phyloP scores from a whole-genome alignment of 768 basidiomycete species.

The Tulasnella sp. region DNA sequence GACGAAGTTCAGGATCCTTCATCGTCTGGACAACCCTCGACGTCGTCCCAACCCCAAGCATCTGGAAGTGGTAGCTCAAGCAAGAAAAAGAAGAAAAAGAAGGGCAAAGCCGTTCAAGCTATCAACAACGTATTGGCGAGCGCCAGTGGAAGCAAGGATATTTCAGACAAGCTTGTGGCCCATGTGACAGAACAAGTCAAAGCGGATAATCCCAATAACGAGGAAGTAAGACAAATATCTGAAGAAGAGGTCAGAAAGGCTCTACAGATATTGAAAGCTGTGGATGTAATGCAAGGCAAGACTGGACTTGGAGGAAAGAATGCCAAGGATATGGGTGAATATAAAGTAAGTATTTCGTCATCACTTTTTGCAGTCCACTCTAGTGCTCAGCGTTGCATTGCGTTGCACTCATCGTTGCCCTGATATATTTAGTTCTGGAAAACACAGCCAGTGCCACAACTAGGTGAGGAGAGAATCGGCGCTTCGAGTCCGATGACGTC shows the following conservation, averaged over 20 bases:
- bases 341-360: slow-evolving; percentile 47
- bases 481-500: not conserved
- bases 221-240: slow-evolving; percentile 26
- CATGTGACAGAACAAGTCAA: slow-evolving; percentile 53
- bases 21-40: not conserved
- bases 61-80: slow-evolving; percentile 27
- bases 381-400: not conserved
- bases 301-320: slow-evolving; percentile 59
- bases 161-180: slow-evolving; percentile 52
- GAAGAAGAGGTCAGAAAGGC: slow-evolving; percentile 54
- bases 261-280: slow-evolving; percentile 65
- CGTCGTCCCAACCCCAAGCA: not conserved
- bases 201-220: slow-evolving; percentile 20
- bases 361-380: slow-evolving; percentile 4
- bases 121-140: slow-evolving; percentile 37
- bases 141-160: slow-evolving; percentile 40
- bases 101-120: slow-evolving; percentile 42
- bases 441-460: slow-evolving; percentile 93
- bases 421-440: slow-evolving; percentile 66
- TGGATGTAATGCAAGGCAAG: slow-evolving; percentile 77
- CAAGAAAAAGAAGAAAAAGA: slow-evolving; percentile 87
- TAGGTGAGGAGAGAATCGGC: slow-evolving; percentile 33
- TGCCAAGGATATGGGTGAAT: slow-evolving; percentile 71
- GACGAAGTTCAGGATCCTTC: not conserved
- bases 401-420: slow-evolving; percentile 10